phyloP scores from a whole-genome alignment of 352 stramenopile species.

The Pythium aphanidermatum region DNA sequence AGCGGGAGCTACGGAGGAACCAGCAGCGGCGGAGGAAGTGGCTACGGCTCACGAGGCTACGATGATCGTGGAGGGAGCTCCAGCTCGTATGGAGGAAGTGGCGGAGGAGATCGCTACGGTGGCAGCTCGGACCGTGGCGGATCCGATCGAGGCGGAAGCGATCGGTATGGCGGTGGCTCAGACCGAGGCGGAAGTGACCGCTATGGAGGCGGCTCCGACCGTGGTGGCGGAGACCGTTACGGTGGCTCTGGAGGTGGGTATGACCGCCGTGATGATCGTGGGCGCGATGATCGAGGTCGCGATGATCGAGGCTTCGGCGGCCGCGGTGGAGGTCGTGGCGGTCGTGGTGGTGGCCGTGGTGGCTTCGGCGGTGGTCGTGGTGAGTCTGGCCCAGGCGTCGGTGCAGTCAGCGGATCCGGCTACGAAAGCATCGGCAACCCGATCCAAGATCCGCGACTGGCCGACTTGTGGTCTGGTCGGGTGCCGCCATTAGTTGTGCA shows the following conservation, averaged over 20 bases:
- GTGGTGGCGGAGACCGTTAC: conserved; percentile 10
- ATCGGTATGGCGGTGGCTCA: conserved; percentile 2
- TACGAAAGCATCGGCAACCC: conserved; percentile 47
- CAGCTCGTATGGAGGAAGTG: conserved; percentile 17
- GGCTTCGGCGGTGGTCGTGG: conserved; percentile 24
- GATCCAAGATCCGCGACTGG: conserved; percentile 41
- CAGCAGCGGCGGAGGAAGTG: conserved; percentile 16
- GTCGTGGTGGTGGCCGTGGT: conserved; percentile 25
- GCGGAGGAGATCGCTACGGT: conserved; percentile 11
- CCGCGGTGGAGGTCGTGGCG: conserved; percentile 23
- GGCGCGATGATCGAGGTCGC: conserved; percentile 15
- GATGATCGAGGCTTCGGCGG: conserved; percentile 18
- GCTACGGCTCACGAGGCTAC: too few relatives aligned
- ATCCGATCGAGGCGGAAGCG: conserved; percentile 11
- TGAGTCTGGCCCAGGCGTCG: conserved; percentile 33
- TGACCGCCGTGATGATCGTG: conserved; percentile 12
- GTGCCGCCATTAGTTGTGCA: conserved; percentile 25
- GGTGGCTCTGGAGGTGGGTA: conserved; percentile 20
- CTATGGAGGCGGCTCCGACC: conserved; percentile 4
- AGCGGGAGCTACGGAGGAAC: conserved; percentile 16
- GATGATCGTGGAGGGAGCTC: conserved; percentile 7
- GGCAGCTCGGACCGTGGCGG: conserved; percentile 15
- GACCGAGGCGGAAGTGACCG: conserved; percentile 9
- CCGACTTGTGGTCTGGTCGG: conserved; percentile 43
- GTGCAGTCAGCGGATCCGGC: conserved; percentile 31